Percentiles rank a stretch among this genome's conserved stretches.
phyloP scores from a whole-genome alignment of 768 basidiomycete genomes.

The Pluteus cervinus region DNA sequence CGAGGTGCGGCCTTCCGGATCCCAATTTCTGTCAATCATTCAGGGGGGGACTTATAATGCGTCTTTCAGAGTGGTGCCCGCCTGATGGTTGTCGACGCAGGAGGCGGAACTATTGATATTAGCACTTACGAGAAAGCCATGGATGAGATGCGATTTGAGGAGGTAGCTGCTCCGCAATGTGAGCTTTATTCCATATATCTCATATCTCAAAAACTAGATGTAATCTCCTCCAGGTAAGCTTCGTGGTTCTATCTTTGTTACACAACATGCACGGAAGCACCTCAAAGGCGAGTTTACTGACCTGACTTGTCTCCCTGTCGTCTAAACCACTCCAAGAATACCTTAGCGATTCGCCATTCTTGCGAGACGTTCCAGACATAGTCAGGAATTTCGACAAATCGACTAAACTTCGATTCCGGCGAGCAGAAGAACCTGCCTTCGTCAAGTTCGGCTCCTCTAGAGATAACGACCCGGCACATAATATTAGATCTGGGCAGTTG shows the following conservation, averaged over 20 bases:
- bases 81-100: constrained; percentile 40
- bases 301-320: constrained; percentile 1
- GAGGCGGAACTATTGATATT: constrained; percentile 43
- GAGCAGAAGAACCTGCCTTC: constrained; percentile 26
- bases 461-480: constrained; percentile 28
- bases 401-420: constrained; percentile 32
- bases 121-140: constrained; percentile 32
- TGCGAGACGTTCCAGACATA: constrained; percentile 29
- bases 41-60: neutral
- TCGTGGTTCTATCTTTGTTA: constrained; percentile 36
- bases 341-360: constrained; percentile 27
- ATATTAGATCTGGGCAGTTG: constrained; percentile 34
- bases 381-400: constrained; percentile 30
- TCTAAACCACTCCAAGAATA: constrained; percentile 18
- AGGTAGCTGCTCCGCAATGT: constrained; percentile 34
- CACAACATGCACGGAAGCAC: constrained; percentile 23
- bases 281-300: constrained; percentile 21
- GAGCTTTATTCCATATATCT: neutral
- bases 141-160: constrained; percentile 22
- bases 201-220: neutral
- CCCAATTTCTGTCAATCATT: neutral
- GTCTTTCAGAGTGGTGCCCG: constrained; percentile 16
- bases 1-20: constrained; percentile 12
- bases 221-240: constrained; percentile 23
- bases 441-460: constrained; percentile 33